Base-by-base conservation (phyloP, 306 rosid species). In the Betula pendula region DNA sequence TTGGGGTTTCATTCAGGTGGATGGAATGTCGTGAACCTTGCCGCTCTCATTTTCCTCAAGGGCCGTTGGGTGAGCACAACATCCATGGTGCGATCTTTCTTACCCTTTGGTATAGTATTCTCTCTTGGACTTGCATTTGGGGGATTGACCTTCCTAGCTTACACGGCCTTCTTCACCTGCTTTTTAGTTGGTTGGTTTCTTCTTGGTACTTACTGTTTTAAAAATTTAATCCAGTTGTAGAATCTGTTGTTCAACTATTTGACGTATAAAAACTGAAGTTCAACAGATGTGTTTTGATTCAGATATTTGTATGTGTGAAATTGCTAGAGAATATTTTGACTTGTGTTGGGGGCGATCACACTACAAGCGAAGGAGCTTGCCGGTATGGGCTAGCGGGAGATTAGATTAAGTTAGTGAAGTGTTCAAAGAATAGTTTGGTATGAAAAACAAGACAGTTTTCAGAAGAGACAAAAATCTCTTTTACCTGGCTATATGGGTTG, bases 11-110 rank as follows among this genome's bases (percentile, higher is more conserved):
- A 69, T n/a, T 83, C 90, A 45, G 86, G 93, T 20, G 89, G 96
- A 73, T 95, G 99, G 99, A 95, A 95, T 73, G 97, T 92, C 83
- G 99, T 96, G 81, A 96, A 87, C 92, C 97, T 96, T 67, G 98
- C 98, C 4, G 81, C 87, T 86, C 86, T 88, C 76, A 81, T 96
- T 74, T 87, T 91, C 70, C 80, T 92, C 71, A 89, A 86, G 85
- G 97, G 98, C 16, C 82, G 86, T n/a, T 91, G 98, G 99, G 98
- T 96, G 70, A 85, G 90, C 89, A 84, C 19, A 78, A 81, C 82
- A 53, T 79, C 94, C 63, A 69, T 88, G 79, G 82, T 89, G 81
- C 77, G 86, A 11, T 81, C 99, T 17, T 47, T 88, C 73, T 77
- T 96, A 60, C 98, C 99, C 35, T 96, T 85, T 84, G 78, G 84